phyloP scores from a whole-genome alignment of 108 stramenopile genomes.

The Skeletonema costatum region DNA sequence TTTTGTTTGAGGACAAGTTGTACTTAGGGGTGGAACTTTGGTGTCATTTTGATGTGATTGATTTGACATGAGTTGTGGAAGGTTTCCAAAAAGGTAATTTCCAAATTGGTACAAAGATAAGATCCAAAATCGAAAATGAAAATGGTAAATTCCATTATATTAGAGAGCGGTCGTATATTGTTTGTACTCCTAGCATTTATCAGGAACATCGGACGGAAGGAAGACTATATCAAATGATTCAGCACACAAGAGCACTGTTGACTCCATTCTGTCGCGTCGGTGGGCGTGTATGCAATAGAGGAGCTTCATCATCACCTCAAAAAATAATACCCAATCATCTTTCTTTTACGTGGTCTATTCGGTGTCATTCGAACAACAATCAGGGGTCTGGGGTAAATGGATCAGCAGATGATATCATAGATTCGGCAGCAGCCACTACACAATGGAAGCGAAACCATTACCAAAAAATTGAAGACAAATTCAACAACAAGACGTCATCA shows the following conservation, averaged over 20 bases:
- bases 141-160: too few relatives aligned
- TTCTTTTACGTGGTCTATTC: neutral
- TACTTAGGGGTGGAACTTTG: too few relatives aligned
- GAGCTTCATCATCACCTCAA: neutral
- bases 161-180: too few relatives aligned
- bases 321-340: neutral
- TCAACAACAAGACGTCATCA: constrained; percentile 1
- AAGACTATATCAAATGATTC: neutral
- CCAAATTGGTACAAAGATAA: too few relatives aligned
- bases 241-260: neutral
- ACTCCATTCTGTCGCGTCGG: neutral
- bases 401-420: constrained; percentile 13
- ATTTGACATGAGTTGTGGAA: too few relatives aligned
- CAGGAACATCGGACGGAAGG: too few relatives aligned
- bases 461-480: constrained; percentile 33
- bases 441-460: constrained; percentile 37
- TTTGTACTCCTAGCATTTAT: too few relatives aligned
- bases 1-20: neutral
- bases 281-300: neutral
- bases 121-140: too few relatives aligned
- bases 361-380: neutral
- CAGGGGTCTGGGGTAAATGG: neutral
- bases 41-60: too few relatives aligned
- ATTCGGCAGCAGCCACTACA: constrained; percentile 30
- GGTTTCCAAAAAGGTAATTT: too few relatives aligned